Percentiles rank a stretch among this genome's conserved stretches.
phyloP scores from a whole-genome alignment of 2,329 filamentous ascomycete genomes.

The Chaetomium olivaceum region DNA sequence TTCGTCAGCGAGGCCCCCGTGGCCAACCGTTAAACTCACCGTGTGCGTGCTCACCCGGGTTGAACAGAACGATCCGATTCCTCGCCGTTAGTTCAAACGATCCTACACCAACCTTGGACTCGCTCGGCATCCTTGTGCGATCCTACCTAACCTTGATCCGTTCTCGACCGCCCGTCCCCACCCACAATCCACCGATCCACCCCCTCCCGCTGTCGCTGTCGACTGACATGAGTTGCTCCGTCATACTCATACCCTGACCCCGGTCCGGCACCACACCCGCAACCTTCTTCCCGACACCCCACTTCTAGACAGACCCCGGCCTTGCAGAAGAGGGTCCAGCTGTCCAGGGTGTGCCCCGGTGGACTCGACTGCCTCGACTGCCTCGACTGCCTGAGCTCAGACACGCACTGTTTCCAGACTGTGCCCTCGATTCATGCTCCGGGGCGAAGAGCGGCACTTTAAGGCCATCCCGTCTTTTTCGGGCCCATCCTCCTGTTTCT shows the following conservation, averaged over 20 bases:
- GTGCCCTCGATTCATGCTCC: slow-evolving; percentile 32
- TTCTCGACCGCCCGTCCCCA: not conserved
- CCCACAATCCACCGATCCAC: not conserved
- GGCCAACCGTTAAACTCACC: not conserved
- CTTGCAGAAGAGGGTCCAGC: not conserved
- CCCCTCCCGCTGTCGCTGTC: not conserved
- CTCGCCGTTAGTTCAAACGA: not conserved
- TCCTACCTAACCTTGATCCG: not conserved
- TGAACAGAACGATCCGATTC: not conserved
- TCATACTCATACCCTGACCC: not conserved
- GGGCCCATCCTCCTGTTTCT: slow-evolving; percentile 31
- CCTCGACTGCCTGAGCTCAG: slow-evolving; percentile 26
- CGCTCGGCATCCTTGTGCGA: not conserved
- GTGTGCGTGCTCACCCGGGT: not conserved
- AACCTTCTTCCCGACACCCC: not conserved
- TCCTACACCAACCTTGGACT: not conserved
- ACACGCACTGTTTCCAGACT: slow-evolving; percentile 32
- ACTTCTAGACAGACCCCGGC: slow-evolving; percentile 1
- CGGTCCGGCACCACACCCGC: not conserved
- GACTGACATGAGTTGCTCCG: not conserved
- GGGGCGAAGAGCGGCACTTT: slow-evolving; percentile 21
- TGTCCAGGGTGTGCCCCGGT: slow-evolving; percentile 18
- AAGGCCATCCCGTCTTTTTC: slow-evolving; percentile 16
- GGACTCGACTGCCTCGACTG: slow-evolving; percentile 19
- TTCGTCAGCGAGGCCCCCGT: not conserved